phyloP scores from a whole-genome alignment of 768 basidiomycete genomes.

The Termitomyces sp. region DNA sequence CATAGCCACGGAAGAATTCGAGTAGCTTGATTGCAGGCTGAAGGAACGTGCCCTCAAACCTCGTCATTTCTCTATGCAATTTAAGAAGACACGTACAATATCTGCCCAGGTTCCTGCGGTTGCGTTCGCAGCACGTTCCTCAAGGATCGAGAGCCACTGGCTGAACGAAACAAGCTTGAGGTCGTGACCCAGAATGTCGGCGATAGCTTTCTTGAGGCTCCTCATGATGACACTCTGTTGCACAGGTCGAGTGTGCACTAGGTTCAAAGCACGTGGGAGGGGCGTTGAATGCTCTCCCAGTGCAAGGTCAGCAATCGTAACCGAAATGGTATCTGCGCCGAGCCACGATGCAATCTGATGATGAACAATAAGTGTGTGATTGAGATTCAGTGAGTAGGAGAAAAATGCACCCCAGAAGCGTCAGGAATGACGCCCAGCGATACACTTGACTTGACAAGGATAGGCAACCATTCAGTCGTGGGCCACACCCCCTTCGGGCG shows the following conservation, averaged over 20 bases:
- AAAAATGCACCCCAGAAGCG: conserved; percentile 23
- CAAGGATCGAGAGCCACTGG: conserved; percentile 16
- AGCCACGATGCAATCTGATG: conserved; percentile 26
- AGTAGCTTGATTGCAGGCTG: conserved; percentile 33
- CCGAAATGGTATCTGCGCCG: conserved; percentile 22
- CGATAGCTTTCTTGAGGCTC: neutral
- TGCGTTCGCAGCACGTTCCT: conserved; percentile 5
- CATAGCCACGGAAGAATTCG: conserved; percentile 30
- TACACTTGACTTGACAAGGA: conserved; percentile 33
- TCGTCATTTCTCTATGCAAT: neutral
- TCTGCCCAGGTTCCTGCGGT: neutral
- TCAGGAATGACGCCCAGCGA: conserved; percentile 25
- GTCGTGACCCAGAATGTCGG: neutral
- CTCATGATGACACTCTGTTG: conserved; percentile 15
- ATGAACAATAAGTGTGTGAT: neutral
- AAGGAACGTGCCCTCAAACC: neutral
- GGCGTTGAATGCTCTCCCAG: conserved; percentile 18
- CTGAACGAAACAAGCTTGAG: conserved; percentile 6
- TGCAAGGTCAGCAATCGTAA: conserved; percentile 24
- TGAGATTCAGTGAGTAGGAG: neutral
- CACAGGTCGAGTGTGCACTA: conserved; percentile 31
- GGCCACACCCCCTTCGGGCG: conserved; percentile 34
- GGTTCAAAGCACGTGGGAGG: conserved; percentile 19
- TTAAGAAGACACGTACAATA: conserved; percentile 4
- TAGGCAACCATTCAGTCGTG: conserved; percentile 35